Evolutionary conservation across 148 eudicot species (phyloP).

Genomic region (Fagopyrum esculentum): DNA sequence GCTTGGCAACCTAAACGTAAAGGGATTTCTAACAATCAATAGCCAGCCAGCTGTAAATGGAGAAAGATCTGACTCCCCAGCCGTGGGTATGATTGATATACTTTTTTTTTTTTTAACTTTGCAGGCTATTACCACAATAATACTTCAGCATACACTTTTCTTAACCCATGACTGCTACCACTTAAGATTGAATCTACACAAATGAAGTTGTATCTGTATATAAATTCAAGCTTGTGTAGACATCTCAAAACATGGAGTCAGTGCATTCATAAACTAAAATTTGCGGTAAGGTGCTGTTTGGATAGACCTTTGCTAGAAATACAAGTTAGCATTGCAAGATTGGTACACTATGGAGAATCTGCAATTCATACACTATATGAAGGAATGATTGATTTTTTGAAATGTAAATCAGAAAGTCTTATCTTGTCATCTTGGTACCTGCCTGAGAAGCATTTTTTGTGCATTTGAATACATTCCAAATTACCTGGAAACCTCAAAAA

Average conservation of each 20-base stretch:
- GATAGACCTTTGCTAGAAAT: not conserved
- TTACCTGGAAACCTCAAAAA: not conserved
- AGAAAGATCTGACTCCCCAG: conserved; percentile 67
- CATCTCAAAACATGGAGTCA: not conserved
- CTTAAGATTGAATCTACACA: not conserved
- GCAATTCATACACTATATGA: not conserved
- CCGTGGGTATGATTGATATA: conserved; percentile 54
- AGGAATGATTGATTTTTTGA: not conserved
- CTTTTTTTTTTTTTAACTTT: not conserved
- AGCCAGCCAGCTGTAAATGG: conserved; percentile 98
- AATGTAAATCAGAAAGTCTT: not conserved
- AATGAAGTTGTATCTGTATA: not conserved
- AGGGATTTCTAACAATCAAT: conserved; percentile 90
- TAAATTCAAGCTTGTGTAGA: not conserved
- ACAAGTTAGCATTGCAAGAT: not conserved
- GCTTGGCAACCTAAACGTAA: conserved; percentile 50
- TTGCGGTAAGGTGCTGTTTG: not conserved
- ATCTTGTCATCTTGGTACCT: not conserved
- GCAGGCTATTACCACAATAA: not conserved
- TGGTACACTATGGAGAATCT: not conserved
- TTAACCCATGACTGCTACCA: not conserved
- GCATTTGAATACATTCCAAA: not conserved
- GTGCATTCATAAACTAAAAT: not conserved
- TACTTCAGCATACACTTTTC: not conserved
- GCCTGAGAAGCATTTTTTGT: not conserved